Conservation (phyloP, 352 stramenopile species). For the Globisporangium iwayamae region DNA sequence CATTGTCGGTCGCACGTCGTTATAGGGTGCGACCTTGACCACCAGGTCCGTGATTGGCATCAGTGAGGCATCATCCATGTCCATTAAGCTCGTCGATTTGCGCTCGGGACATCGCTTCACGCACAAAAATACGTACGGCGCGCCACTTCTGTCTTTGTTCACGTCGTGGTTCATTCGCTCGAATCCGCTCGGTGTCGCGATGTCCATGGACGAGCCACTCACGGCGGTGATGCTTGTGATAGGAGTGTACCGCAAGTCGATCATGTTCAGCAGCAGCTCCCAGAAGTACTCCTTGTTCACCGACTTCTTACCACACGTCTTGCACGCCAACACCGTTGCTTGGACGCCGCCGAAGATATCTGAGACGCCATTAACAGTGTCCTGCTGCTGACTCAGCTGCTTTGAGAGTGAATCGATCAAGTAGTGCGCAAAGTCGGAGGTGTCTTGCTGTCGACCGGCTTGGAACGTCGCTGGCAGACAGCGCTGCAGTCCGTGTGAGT, state of each 20-base stretch:
- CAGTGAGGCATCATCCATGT: slow-evolving; percentile 24
- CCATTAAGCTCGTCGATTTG: slow-evolving; percentile 23
- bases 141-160: slow-evolving; percentile 78
- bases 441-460: slow-evolving; percentile 81
- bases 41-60: slow-evolving; percentile 81
- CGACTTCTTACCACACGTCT: slow-evolving; percentile 74
- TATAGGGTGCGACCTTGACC: slow-evolving; percentile 56
- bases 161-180: slow-evolving; percentile 82
- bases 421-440: slow-evolving; percentile 85
- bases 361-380: slow-evolving; percentile 53
- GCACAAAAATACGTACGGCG: slow-evolving; percentile 83
- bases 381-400: slow-evolving; percentile 59
- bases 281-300: slow-evolving; percentile 88
- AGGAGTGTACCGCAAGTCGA: slow-evolving; percentile 84
- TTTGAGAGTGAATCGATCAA: slow-evolving; percentile 78
- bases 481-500: slow-evolving; percentile 65
- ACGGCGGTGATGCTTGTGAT: slow-evolving; percentile 80
- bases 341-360: slow-evolving; percentile 78
- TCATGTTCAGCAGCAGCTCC: slow-evolving; percentile 88
- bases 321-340: slow-evolving; percentile 81
- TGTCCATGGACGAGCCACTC: slow-evolving; percentile 65
- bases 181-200: slow-evolving; percentile 58
- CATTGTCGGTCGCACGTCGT: slow-evolving; percentile 59
- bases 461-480: slow-evolving; percentile 75
- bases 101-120: slow-evolving; percentile 68